phyloP scores from a whole-genome alignment of 306 rosid genomes.

The Nissolia schottii region DNA sequence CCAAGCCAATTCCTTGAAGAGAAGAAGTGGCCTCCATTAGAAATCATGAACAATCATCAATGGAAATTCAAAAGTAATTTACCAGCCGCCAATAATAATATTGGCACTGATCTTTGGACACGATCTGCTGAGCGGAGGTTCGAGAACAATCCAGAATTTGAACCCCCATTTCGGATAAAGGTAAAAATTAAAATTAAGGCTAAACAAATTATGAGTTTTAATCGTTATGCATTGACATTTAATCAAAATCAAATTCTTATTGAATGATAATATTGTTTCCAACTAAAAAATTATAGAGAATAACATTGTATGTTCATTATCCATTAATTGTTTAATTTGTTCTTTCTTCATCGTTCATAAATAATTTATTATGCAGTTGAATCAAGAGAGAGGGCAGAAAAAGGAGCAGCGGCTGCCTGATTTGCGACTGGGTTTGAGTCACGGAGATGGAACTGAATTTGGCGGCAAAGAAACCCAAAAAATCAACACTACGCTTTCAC shows the following conservation, averaged over 20 bases:
- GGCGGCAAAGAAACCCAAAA: conserved; percentile 30
- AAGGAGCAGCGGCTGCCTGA: conserved; percentile 35
- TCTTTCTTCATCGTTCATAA: neutral
- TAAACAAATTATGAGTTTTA: too few relatives aligned
- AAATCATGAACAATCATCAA: conserved; percentile 17
- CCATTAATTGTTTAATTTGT: neutral
- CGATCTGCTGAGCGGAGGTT: neutral
- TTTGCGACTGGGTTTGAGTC: conserved; percentile 49
- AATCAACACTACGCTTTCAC: conserved; percentile 59
- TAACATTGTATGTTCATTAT: neutral
- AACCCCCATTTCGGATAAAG: conserved; percentile 40
- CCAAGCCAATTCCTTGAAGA: conserved; percentile 40
- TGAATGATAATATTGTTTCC: too few relatives aligned
- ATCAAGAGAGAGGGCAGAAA: conserved; percentile 24
- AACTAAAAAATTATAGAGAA: too few relatives aligned
- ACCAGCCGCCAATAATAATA: conserved; percentile 9
- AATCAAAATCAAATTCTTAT: too few relatives aligned
- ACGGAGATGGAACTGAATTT: conserved; percentile 15
- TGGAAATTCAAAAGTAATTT: neutral
- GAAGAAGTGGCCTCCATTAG: conserved; percentile 34
- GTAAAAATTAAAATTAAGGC: too few relatives aligned
- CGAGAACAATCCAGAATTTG: conserved; percentile 25
- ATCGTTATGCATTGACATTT: too few relatives aligned
- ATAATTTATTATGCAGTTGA: conserved; percentile 26
- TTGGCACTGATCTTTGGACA: neutral